These are phyloP conservation scores for Protomyces gravidus DNA, from an alignment of 1,139 yeast species.

Conservation along the genomic window DNA sequence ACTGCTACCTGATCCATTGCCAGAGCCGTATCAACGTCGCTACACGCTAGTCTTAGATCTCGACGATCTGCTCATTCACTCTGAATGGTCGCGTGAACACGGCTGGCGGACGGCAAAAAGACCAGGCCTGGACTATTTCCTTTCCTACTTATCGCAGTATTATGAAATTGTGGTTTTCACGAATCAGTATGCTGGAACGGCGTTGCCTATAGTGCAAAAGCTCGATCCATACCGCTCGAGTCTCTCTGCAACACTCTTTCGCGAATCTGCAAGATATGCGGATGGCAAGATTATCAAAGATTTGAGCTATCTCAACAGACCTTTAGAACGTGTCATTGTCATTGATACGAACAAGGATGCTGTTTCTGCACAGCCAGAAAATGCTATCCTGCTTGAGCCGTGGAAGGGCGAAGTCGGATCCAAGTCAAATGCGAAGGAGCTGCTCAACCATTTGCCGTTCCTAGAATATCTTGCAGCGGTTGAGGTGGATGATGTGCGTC, in stretches of 20 bases:
- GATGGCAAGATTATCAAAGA: slow-evolving; percentile 77
- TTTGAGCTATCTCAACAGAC: slow-evolving; percentile 83
- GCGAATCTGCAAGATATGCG: slow-evolving; percentile 86
- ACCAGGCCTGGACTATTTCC: slow-evolving; percentile 95
- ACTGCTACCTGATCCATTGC: slow-evolving; percentile 84
- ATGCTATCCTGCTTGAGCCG: slow-evolving; percentile 72
- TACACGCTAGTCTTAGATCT: slow-evolving; percentile 80
- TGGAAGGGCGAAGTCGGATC: slow-evolving; percentile 64
- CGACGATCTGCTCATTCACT: slow-evolving; percentile 85
- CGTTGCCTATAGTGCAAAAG: slow-evolving; percentile 78
- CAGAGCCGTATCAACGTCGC: slow-evolving; percentile 90
- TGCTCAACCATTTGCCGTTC: slow-evolving; percentile 80
- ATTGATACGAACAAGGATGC: slow-evolving; percentile 74
- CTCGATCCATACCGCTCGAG: slow-evolving; percentile 91
- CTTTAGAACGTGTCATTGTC: slow-evolving; percentile 70
- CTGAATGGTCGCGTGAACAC: slow-evolving; percentile 83
- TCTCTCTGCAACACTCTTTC: slow-evolving; percentile 77
- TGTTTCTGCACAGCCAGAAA: slow-evolving; percentile 81
- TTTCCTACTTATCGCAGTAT: slow-evolving; percentile 89
- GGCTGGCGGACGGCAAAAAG: slow-evolving; percentile 99
- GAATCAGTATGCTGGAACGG: slow-evolving; percentile 76
- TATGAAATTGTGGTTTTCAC: slow-evolving; percentile 91
- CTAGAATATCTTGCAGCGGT: slow-evolving; percentile 92
- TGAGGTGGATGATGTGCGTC: slow-evolving; percentile 85
- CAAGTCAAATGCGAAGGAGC: slow-evolving; percentile 63